Percentiles rank a stretch among this genome's conserved stretches.
phyloP scores from a whole-genome alignment of 1,284 basidiomycete genomes.

The Macrocybe sp. region DNA sequence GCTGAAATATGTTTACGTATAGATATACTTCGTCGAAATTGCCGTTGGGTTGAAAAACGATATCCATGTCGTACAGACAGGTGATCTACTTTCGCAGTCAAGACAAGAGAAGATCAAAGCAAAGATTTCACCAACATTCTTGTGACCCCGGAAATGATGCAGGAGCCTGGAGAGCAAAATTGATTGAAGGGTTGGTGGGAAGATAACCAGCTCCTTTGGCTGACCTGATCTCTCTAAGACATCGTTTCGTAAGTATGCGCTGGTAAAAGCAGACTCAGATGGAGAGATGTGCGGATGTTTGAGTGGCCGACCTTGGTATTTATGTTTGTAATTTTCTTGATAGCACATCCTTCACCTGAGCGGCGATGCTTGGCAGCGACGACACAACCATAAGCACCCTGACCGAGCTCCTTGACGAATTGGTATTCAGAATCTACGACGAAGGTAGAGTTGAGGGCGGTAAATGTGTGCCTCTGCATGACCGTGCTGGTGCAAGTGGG shows the following conservation, averaged over 20 bases:
- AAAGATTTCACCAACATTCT: constrained; percentile 63
- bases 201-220: constrained; percentile 18
- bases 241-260: constrained; percentile 94
- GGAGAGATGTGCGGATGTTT: neutral
- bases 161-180: constrained; percentile 51
- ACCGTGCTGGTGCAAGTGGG: too few species aligned
- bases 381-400: constrained; percentile 92
- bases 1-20: constrained; percentile 52
- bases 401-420: constrained; percentile 93
- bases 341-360: constrained; percentile 87
- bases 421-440: constrained; percentile 89
- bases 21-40: constrained; percentile 96
- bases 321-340: constrained; percentile 98
- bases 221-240: constrained; percentile 88
- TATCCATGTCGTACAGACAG: constrained; percentile 96
- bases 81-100: constrained; percentile 54
- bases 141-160: constrained; percentile 96
- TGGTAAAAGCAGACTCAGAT: constrained; percentile 20
- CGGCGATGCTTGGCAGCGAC: constrained; percentile 81
- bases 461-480: constrained; percentile 61
- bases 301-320: constrained; percentile 74
- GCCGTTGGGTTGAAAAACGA: constrained; percentile 83
- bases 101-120: constrained; percentile 10
- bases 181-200: constrained; percentile 10
- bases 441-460: constrained; percentile 77